Conservation (phyloP, 2,329 filamentous ascomycete species). For the Colletotrichum sp. region DNA sequence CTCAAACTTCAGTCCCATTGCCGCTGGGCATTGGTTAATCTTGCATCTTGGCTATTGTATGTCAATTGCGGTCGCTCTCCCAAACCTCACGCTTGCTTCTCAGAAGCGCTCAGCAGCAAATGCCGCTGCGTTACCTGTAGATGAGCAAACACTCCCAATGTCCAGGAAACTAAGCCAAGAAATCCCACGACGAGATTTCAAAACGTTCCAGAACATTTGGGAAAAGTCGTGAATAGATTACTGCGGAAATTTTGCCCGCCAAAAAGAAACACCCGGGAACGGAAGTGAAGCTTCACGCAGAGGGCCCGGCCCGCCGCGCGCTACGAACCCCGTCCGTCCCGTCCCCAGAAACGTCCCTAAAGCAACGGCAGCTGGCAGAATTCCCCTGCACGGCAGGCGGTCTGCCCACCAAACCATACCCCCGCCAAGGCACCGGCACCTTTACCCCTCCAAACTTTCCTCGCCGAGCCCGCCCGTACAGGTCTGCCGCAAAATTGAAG, state of each 20-base stretch:
- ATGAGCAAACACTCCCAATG: background rate
- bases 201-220: background rate
- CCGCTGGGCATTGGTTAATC: background rate
- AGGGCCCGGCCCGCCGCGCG: background rate
- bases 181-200: background rate
- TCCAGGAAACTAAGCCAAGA: background rate
- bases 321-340: background rate
- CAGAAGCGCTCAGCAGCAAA: too few species aligned
- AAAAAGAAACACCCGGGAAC: background rate
- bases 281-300: background rate
- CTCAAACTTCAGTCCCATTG: background rate
- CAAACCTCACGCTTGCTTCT: background rate
- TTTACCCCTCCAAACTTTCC: background rate
- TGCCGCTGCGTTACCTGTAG: too few species aligned
- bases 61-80: background rate
- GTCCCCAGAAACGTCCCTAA: background rate
- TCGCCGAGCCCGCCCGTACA: background rate
- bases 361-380: background rate
- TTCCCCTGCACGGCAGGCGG: background rate
- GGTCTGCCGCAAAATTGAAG: background rate
- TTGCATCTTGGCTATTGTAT: background rate
- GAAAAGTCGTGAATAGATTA: background rate
- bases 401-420: background rate
- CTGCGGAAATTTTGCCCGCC: background rate
- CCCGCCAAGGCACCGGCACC: background rate